Conservation (phyloP, 2,329 filamentous ascomycete species). For the Colletotrichum acutatum region DNA sequence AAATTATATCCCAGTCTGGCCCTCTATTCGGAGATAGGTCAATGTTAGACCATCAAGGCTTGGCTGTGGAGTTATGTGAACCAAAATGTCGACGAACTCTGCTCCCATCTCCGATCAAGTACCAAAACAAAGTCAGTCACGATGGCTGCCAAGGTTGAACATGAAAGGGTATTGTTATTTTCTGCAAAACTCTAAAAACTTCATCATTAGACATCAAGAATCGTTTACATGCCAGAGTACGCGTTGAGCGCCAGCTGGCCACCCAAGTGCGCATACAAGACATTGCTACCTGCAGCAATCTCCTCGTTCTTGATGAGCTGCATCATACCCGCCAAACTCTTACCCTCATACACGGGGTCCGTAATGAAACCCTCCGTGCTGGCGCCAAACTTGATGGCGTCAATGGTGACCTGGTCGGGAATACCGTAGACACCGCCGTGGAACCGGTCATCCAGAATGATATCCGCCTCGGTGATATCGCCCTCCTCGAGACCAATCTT, state of each 20-base stretch:
- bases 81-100: not conserved
- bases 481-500: constrained; percentile 70
- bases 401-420: constrained; percentile 72
- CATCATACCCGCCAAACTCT: constrained; percentile 78
- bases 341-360: constrained; percentile 81
- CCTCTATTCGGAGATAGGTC: not conserved
- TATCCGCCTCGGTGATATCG: constrained; percentile 71
- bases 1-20: not conserved
- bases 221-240: constrained; percentile 56
- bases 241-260: constrained; percentile 77
- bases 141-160: not conserved
- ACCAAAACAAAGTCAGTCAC: not conserved
- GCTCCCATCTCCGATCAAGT: not conserved
- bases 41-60: not conserved
- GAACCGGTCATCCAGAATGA: constrained; percentile 72
- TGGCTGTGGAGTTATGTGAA: not conserved
- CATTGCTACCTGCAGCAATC: constrained; percentile 68
- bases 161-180: constrained; percentile 16
- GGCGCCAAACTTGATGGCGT: constrained; percentile 76
- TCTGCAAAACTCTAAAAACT: not conserved
- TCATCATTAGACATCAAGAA: not conserved
- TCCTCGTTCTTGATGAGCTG: constrained; percentile 72
- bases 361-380: constrained; percentile 78
- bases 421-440: constrained; percentile 77
- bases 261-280: constrained; percentile 78